These are phyloP conservation scores for Ceratobasidium sp. DNA, from an alignment of 1,284 basidiomycete genomes.

Conservation along the genomic window DNA sequence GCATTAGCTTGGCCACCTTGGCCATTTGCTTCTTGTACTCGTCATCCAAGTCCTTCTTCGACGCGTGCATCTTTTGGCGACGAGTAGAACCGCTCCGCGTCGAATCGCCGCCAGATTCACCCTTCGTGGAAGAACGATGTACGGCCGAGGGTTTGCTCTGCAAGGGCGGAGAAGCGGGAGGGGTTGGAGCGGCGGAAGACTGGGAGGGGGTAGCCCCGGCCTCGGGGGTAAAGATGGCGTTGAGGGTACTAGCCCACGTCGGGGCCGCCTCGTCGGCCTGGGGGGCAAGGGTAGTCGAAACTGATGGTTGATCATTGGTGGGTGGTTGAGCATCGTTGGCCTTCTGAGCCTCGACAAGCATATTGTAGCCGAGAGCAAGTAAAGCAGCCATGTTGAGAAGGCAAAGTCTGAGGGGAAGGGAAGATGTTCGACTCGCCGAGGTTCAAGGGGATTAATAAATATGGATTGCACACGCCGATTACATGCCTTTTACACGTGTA, in stretches of 20 bases:
- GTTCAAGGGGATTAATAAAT: constrained; percentile 14
- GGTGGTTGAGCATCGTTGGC: constrained; percentile 7
- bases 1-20: constrained; percentile 36
- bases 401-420: not conserved
- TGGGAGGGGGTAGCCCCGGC: not conserved
- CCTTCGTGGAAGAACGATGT: constrained; percentile 21
- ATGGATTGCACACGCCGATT: constrained; percentile 21
- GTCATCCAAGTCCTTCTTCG: constrained; percentile 20
- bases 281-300: not conserved
- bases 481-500: constrained; percentile 41
- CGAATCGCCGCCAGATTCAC: constrained; percentile 1
- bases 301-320: not conserved
- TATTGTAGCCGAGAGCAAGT: constrained; percentile 36
- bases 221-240: constrained; percentile 1
- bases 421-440: not conserved
- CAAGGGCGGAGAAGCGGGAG: constrained; percentile 2
- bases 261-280: not conserved
- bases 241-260: constrained; percentile 10
- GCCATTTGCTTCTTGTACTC: constrained; percentile 41
- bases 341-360: constrained; percentile 33
- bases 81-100: constrained; percentile 18
- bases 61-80: constrained; percentile 16
- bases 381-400: constrained; percentile 25
- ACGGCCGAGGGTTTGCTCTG: not conserved
- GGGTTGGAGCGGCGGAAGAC: not conserved